These are phyloP conservation scores for Afroboletus lepidellus DNA, from an alignment of 1,284 basidiomycete species.

Conservation along the genomic window DNA sequence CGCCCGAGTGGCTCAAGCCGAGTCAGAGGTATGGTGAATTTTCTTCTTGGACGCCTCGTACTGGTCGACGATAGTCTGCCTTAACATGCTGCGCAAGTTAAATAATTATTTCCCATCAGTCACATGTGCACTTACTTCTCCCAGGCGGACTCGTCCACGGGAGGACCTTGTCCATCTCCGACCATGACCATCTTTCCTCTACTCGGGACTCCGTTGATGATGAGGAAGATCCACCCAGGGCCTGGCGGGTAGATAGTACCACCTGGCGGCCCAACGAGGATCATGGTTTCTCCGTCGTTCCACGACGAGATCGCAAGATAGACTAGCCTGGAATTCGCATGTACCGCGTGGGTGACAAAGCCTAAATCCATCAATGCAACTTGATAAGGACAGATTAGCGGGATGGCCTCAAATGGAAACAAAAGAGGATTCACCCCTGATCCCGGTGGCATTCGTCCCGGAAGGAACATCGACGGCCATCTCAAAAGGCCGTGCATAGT, in stretches of 20 bases:
- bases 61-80: conserved; percentile 51
- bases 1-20: not conserved
- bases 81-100: conserved; percentile 35
- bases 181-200: conserved; percentile 65
- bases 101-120: conserved; percentile 12
- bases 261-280: conserved; percentile 58
- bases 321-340: conserved; percentile 76
- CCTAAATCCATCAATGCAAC: conserved; percentile 81
- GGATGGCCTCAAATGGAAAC: not conserved
- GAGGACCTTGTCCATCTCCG: conserved; percentile 61
- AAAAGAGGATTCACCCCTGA: conserved; percentile 35
- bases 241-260: conserved; percentile 75
- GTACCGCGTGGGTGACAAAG: conserved; percentile 75
- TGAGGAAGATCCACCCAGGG: conserved; percentile 74
- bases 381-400: conserved; percentile 28
- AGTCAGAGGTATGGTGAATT: conserved; percentile 10
- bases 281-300: conserved; percentile 39
- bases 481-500: conserved; percentile 45
- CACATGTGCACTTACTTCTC: conserved; percentile 51
- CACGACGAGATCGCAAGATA: conserved; percentile 48
- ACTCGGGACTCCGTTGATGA: conserved; percentile 71
- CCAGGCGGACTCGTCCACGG: conserved; percentile 52
- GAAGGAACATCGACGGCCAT: conserved; percentile 42
- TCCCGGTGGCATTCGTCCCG: conserved; percentile 14
- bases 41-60: conserved; percentile 44